Base-by-base conservation (phyloP, 331 rosid species). In the Phaseolus coccineus region DNA sequence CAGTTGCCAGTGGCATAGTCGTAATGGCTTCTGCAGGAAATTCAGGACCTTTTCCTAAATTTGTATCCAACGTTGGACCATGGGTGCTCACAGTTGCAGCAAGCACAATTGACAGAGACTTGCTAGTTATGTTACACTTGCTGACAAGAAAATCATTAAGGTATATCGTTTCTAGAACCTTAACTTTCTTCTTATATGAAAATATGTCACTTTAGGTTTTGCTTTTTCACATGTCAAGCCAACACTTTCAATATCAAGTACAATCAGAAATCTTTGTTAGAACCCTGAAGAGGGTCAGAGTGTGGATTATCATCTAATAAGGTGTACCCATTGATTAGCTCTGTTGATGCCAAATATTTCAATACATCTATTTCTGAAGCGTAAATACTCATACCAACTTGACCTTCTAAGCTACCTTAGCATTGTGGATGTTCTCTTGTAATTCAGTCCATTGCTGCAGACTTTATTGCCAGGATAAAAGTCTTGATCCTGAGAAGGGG, bases 51-150 rank as follows among this genome's bases (percentile, higher is more conserved):
- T 0, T 0, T 0, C 82, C 53, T 0, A 4, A 30, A 1, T 24
- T 82, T 4, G 88, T 86, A 0, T 0, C 81, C 1, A 91, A 87
- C 53, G 12, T 61, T 25, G 74, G 91, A 8, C 98, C 98, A 0
- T 94, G 98, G 98, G 2, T 80, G 33, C 0, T 92, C 25, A 89
- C 98, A 0, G 91, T 89, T 71, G 97, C 79, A 24, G 97, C 98
- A 30, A 91, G 93, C 83, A 88, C 97, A 0, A 19, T 76, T 22
- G 95, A 92, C 37, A 81, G 97, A 55, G 61, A 68, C 0, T 91
- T 88, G 2, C 64, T 9, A 81, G 25, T 73, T 80, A 74, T 71
- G 82, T 92, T 56, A 77, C 85, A 2, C 93, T 94, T 47, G 98
- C 89, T 9, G 35, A 87, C 78, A 82, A 64, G 47, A 81, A 67